Conservation (phyloP, 176 grass and related monocot species). For the Chrysopogon serrulatus region DNA sequence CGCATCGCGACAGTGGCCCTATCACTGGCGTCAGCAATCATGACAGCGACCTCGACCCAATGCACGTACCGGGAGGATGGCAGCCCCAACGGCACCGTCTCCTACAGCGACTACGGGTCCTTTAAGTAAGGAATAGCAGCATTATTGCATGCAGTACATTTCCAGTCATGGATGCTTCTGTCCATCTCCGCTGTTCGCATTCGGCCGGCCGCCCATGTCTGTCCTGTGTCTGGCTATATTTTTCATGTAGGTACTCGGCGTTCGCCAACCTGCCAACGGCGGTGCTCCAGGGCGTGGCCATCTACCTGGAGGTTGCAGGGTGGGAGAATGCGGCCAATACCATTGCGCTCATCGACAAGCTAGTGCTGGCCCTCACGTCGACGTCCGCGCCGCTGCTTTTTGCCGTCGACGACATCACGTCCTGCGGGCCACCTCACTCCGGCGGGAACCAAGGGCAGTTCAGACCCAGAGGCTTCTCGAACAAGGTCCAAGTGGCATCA, state of each 20-base stretch:
- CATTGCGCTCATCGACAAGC: slow-evolving; percentile 23
- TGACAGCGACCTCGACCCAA: background rate
- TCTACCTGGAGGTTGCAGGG: slow-evolving; percentile 3
- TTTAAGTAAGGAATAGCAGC: background rate
- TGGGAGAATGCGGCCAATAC: background rate
- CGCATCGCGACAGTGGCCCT: slow-evolving; percentile 10
- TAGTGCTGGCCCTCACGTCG: no score
- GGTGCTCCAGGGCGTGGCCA: slow-evolving; percentile 24
- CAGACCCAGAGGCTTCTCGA: no score
- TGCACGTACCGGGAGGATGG: background rate
- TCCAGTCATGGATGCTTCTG: no score
- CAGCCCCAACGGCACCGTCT: no score
- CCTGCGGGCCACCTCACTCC: background rate
- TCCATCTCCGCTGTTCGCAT: no score
- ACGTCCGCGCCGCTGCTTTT: slow-evolving; percentile 3
- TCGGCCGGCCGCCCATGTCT: no score
- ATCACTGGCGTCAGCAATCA: slow-evolving; percentile 12
- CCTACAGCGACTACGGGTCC: slow-evolving; percentile 22
- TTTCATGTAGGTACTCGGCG: background rate
- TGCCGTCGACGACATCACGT: slow-evolving; percentile 25
- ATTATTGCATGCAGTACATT: no score
- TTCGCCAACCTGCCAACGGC: background rate
- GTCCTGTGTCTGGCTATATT: no score
- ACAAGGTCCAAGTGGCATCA: no score
- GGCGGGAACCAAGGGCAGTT: background rate